phyloP scores from a whole-genome alignment of 768 basidiomycete genomes.

The Tulasnella sp. region DNA sequence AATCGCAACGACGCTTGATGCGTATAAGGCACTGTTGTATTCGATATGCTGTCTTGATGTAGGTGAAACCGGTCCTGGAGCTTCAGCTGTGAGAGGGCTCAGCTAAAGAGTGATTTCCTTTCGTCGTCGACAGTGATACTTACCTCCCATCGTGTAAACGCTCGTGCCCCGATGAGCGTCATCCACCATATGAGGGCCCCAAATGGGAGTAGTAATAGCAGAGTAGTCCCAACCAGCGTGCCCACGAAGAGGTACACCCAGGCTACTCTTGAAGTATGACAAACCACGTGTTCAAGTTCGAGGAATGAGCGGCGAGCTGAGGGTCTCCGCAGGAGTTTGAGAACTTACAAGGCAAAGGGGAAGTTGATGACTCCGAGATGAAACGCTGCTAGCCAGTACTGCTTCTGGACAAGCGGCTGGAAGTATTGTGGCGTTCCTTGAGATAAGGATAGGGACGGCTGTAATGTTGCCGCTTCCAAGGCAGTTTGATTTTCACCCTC shows the following conservation, averaged over 20 bases:
- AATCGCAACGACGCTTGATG: constrained; percentile 9
- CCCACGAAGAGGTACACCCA: constrained; percentile 73
- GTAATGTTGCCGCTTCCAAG: background rate
- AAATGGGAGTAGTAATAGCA: constrained; percentile 67
- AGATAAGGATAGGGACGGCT: background rate
- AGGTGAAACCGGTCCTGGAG: constrained; percentile 15
- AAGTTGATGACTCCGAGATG: constrained; percentile 68
- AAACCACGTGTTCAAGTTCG: background rate
- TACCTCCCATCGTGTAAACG: constrained; percentile 62
- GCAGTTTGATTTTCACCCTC: too few species aligned
- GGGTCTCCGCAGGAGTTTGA: too few species aligned
- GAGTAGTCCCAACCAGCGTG: constrained; percentile 70
- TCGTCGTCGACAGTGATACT: constrained; percentile 16
- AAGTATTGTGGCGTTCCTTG: constrained; percentile 37
- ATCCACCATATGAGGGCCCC: constrained; percentile 33
- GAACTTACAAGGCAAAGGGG: constrained; percentile 48
- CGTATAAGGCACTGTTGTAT: background rate
- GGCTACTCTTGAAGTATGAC: constrained; percentile 31
- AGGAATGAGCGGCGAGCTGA: too few species aligned
- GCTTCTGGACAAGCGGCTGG: constrained; percentile 40
- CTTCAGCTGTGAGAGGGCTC: background rate
- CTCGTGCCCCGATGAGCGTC: constrained; percentile 53
- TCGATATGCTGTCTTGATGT: background rate
- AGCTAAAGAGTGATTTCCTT: background rate
- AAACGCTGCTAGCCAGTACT: constrained; percentile 55